Base-by-base conservation (phyloP, 768 basidiomycete species). In the Rhizopogon vinicolor region DNA sequence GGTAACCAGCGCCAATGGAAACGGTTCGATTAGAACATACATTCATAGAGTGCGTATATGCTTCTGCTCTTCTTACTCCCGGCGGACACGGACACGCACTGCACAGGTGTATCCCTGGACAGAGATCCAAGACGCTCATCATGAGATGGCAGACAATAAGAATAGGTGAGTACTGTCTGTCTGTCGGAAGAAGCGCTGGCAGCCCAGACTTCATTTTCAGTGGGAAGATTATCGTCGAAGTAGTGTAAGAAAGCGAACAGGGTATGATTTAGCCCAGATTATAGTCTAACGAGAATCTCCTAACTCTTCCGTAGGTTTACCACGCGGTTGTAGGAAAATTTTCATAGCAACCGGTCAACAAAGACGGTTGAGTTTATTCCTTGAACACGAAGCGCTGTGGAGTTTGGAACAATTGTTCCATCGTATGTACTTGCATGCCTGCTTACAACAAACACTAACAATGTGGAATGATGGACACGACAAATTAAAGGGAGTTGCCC, bases 131-230 rank as follows among this genome's bases (percentile, higher is more conserved):
- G 80, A 81, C 31, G 93, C 93, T 2, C 91, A 93, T 59, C 76
- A 78, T 57, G 91, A 91, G 71, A 93, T 98, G 87, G 84, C 89
- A 66, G 83, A 74, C 55, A 87, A 93, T 64, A 78, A 75, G 69
- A 86, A 81, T 60, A 77, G 72, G 70, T 66, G 51, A 66, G 75
- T 48, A 40, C 13, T 14, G 9, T 29, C 18, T 25, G 6, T 29
- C 45, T 53, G 2, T 31, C 28, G 44, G 56, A 53, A 1, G 44
- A 41, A 52, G 39, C 22, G 55, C 29, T 22, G 16, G 22, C 6
- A 22, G 22, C 22, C 29, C 28, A 16, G 39, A 46, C 12, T 22
- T 51, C 25, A 46, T 55, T 53, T 25, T 19, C 41, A 72, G 72
- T 13, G 71, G 71, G 48, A 72, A 72, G 59, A 68, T 73, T 29